Evolutionary conservation across 176 grass and related monocot species (phyloP), one percentile per base, ranked within the genome.

Genomic region (Ensete glaucum): DNA sequence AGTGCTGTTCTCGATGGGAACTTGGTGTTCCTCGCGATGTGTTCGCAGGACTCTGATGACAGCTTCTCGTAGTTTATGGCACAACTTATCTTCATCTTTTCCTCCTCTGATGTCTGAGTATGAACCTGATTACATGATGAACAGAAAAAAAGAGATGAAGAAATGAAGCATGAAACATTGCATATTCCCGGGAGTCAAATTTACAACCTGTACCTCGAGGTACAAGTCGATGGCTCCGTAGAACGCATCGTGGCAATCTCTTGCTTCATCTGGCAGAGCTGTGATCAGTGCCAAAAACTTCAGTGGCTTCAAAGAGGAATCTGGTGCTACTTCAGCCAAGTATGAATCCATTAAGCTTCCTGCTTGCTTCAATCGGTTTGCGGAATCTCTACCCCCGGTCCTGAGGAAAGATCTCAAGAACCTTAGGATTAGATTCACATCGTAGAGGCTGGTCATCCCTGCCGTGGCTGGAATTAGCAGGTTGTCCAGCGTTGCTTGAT

Each of bases 21-120:
- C 5, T 73, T 83, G 2, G 76, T 20, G 74, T 92, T 99, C 65
- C 73, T 73, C 6, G 96, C 87, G 1, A 95, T 84, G 79, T 91
- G 86, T 81, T 91, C 89, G 86, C 88, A 95, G 80, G 88, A 89
- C 11, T 99, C 86, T 5, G 88, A 88, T 51, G 91, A 91, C 48
- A 99, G 96, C 75, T 99, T 92, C 85, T 99, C 96, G 62, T 99
- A 99, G 83, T 78, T 86, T 68, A 99, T 87, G 8, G 76, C 84
- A 50, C 64, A 73, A 81, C 88, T 95, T 78, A 99, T 91, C 83
- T 87, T 91, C 76, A 87, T 89, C 85, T 99, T 99, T 66, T 99
- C 91, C 55, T 92, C 88, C 19, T 99, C 96, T 10, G 85, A 80
- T 80, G 92, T 76, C 3, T 81, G 59, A 10, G 65, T 55, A 64